Conservation (phyloP, 2,329 filamentous ascomycete genomes). For the Neonectria magnoliae region DNA sequence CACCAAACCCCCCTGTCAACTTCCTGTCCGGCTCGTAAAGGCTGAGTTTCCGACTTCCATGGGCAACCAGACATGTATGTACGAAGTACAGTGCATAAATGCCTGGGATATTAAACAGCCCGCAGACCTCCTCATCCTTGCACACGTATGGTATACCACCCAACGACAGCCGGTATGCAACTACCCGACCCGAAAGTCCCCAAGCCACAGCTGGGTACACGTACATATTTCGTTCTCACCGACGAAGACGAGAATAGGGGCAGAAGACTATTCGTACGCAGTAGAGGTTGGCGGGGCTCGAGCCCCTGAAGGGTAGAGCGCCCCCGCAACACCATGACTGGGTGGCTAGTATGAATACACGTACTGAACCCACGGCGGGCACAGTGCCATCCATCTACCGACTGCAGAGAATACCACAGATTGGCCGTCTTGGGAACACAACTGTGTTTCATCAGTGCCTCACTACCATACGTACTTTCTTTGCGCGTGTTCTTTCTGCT, state of each 20-base stretch:
- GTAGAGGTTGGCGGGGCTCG: background rate
- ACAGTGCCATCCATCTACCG: background rate
- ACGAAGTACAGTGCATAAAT: slow-evolving; percentile 1
- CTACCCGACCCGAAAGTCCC: background rate
- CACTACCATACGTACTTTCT: background rate
- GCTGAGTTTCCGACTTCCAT: background rate
- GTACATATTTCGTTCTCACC: background rate
- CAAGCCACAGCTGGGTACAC: background rate
- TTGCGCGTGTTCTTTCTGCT: background rate
- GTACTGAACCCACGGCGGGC: background rate
- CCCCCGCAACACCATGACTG: slow-evolving; percentile 1
- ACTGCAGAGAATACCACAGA: background rate
- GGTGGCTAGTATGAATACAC: background rate
- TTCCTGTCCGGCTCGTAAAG: background rate
- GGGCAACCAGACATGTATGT: slow-evolving; percentile 1
- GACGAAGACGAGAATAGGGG: slow-evolving; percentile 16
- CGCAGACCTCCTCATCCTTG: background rate
- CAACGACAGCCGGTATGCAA: background rate
- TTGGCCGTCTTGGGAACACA: background rate
- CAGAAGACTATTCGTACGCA: background rate
- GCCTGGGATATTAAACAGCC: background rate
- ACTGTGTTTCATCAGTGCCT: slow-evolving; percentile 1
- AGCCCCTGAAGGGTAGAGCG: slow-evolving; percentile 13
- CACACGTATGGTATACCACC: background rate
- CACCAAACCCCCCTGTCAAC: background rate